A percentile compares a stretch with the other conserved stretches of the same genome.
phyloP scores from a whole-genome alignment of 2,329 filamentous ascomycete genomes.

The Fusarium azukiicola region DNA sequence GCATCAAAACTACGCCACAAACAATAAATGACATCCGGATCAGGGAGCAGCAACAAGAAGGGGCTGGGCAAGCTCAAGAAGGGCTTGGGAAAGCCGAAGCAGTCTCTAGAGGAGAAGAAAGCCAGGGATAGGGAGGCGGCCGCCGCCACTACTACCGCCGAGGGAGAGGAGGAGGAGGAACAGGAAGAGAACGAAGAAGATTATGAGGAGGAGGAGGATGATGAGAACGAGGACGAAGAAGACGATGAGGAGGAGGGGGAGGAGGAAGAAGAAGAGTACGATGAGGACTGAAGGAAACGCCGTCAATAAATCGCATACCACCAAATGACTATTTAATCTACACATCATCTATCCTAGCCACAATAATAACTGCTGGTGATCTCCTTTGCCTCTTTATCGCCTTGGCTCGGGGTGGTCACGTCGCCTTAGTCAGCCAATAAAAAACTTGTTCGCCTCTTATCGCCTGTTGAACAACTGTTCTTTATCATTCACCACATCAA shows the following conservation, averaged over 20 bases:
- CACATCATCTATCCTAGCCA: not conserved
- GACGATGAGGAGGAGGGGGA: not conserved
- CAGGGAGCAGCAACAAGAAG: not conserved
- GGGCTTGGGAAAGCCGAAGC: not conserved
- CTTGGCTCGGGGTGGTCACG: not conserved
- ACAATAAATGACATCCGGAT: not conserved
- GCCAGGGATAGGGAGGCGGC: not conserved
- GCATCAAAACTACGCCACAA: not conserved
- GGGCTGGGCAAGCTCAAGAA: not conserved
- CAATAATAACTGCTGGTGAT: not conserved
- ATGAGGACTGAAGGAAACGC: not conserved
- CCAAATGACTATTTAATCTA: not conserved
- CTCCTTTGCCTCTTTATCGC: not conserved
- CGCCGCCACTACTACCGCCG: not conserved
- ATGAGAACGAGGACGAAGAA: not conserved
- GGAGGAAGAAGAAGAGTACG: not conserved
- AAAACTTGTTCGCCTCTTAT: conserved; percentile 30
- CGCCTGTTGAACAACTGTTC: not conserved
- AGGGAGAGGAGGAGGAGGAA: not conserved
- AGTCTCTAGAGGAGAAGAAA: not conserved
- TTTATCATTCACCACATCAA: not conserved
- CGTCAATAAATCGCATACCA: not conserved
- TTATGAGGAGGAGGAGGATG: not conserved
- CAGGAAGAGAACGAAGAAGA: not conserved
- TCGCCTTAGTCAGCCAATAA: conserved; percentile 42